Evolutionary conservation across 2,329 filamentous ascomycete genomes (phyloP).

Genomic region (Paecilomyces niveus): DNA sequence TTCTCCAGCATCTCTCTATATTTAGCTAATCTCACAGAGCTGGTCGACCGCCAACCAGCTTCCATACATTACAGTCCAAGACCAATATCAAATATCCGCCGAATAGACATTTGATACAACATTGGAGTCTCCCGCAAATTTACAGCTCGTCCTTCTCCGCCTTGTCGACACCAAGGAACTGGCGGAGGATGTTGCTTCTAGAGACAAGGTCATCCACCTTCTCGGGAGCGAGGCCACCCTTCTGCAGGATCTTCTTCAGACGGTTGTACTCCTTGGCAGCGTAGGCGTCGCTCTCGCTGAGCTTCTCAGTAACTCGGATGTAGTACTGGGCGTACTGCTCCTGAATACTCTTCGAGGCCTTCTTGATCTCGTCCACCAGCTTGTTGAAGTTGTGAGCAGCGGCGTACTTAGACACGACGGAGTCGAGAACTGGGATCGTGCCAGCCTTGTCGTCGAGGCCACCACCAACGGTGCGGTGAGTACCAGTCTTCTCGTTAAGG

Average conservation of each 20-base stretch:
- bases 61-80: not conserved
- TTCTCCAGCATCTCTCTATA: not conserved
- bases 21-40: not conserved
- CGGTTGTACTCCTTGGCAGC: conserved; percentile 79
- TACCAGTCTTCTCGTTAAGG: conserved; percentile 83
- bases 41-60: not conserved
- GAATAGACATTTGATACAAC: not conserved
- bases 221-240: conserved; percentile 74
- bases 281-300: conserved; percentile 68
- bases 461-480: conserved; percentile 75
- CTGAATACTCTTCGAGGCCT: conserved; percentile 60
- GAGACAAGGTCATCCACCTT: conserved; percentile 84
- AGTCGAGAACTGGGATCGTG: conserved; percentile 71
- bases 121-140: conserved; percentile 13
- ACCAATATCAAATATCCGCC: not conserved
- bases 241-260: conserved; percentile 71
- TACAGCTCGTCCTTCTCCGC: conserved; percentile 65
- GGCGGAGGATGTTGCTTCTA: conserved; percentile 81
- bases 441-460: conserved; percentile 71
- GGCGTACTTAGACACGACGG: conserved; percentile 64
- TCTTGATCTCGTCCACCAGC: conserved; percentile 64
- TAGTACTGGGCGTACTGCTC: conserved; percentile 92
- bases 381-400: conserved; percentile 57
- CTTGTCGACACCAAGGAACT: conserved; percentile 56
- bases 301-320: conserved; percentile 81